These are phyloP conservation scores for Candida morakotiae DNA, from an alignment of 805 yeast genomes.

Conservation along the genomic window DNA sequence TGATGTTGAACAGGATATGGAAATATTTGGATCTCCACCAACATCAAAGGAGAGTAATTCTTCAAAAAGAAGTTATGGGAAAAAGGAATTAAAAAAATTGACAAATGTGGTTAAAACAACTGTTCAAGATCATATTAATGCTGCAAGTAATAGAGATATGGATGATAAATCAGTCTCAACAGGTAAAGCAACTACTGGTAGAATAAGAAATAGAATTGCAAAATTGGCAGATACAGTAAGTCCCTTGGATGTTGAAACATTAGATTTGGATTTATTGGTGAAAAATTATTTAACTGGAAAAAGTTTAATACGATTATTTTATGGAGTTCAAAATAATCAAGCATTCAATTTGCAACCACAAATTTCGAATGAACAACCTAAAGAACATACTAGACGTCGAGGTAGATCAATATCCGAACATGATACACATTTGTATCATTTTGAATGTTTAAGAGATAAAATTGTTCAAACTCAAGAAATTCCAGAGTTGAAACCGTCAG, in stretches of 20 bases:
- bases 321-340: constrained; percentile 8
- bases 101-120: constrained; percentile 69
- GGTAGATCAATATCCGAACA: constrained; percentile 6
- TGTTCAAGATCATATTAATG: constrained; percentile 54
- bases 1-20: constrained; percentile 3
- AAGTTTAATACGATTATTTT: constrained; percentile 25
- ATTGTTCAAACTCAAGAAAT: constrained; percentile 15
- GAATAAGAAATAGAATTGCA: constrained; percentile 30
- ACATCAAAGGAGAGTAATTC: not conserved
- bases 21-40: constrained; percentile 5
- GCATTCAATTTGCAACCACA: constrained; percentile 4
- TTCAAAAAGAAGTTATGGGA: constrained; percentile 23
- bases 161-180: constrained; percentile 11
- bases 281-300: constrained; percentile 29
- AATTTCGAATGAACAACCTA: constrained; percentile 10
- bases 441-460: constrained; percentile 32
- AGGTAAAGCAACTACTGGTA: constrained; percentile 19
- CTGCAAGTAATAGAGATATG: constrained; percentile 15
- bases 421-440: constrained; percentile 16
- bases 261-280: constrained; percentile 33
- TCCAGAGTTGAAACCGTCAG: constrained; percentile 23
- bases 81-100: constrained; percentile 42
- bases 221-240: constrained; percentile 30
- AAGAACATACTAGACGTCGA: constrained; percentile 9
- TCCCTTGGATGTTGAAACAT: constrained; percentile 39